These are phyloP conservation scores for Gossypium trilobum DNA, from an alignment of 441 rosid genomes.

Conservation along the genomic window DNA sequence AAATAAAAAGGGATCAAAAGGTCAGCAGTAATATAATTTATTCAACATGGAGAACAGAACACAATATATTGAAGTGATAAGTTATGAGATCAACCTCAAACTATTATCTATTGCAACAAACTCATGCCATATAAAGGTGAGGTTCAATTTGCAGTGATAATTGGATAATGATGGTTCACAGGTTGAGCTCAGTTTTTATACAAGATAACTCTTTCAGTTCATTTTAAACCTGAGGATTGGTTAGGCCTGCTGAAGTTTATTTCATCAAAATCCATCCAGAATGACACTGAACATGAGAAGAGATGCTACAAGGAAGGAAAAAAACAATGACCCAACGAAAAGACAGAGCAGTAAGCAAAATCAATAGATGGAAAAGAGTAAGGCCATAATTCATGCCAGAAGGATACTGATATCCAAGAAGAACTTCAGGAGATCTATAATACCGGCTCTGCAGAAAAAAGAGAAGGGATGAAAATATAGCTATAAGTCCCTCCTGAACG, in stretches of 20 bases:
- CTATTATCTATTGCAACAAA: not conserved
- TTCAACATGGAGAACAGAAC: not conserved
- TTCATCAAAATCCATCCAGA: not conserved
- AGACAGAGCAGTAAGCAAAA: not conserved
- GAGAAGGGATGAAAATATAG: constrained; percentile 1
- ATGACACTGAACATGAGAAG: constrained; percentile 1
- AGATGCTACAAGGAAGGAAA: not conserved
- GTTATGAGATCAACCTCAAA: not conserved
- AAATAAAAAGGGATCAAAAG: not conserved
- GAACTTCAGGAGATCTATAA: constrained; percentile 97
- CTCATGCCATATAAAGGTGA: not conserved
- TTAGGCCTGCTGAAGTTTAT: not conserved
- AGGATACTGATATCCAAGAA: constrained; percentile 99
- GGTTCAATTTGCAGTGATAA: not conserved
- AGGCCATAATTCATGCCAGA: constrained; percentile 10
- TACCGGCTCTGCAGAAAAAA: constrained; percentile 85
- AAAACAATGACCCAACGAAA: not conserved
- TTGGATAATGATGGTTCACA: not conserved
- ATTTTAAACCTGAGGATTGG: not conserved
- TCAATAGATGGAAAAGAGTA: constrained; percentile 7
- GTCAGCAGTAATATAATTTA: not conserved
- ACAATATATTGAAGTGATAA: not conserved
- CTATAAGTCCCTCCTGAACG: constrained; percentile 12
- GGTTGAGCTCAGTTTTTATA: not conserved
- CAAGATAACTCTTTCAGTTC: not conserved